Conservation (phyloP, 129 eudicot genomes). For the Lonicera japonica region DNA sequence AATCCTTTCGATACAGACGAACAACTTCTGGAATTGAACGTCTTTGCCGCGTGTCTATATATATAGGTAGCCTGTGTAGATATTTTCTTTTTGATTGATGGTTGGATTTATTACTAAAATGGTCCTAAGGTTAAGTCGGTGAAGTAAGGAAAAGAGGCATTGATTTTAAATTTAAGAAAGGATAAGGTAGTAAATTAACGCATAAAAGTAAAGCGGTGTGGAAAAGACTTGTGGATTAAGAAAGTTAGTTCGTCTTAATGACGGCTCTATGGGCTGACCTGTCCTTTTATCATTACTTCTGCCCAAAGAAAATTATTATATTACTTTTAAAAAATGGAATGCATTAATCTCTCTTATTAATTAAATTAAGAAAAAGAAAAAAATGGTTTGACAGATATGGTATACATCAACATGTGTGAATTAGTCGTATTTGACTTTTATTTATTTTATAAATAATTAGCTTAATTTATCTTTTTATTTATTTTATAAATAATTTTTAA, state of each 20-base stretch:
- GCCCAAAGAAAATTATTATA: constrained; percentile 20
- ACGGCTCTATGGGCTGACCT: constrained; percentile 3
- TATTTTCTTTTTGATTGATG: too few species aligned
- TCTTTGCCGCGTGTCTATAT: constrained; percentile 8
- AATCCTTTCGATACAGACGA: neutral
- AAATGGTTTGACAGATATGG: too few species aligned
- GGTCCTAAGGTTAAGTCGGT: too few species aligned
- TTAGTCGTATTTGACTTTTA: too few species aligned
- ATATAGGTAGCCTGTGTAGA: neutral
- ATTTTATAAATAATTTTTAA: too few species aligned
- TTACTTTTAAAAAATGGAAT: neutral
- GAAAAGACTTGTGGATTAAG: constrained; percentile 12
- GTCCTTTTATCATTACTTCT: constrained; percentile 1
- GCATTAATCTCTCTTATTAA: too few species aligned
- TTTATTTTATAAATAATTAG: too few species aligned
- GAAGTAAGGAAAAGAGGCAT: too few species aligned
- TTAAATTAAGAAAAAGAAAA: too few species aligned
- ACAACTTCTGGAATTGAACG: constrained; percentile 16
- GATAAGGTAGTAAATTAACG: neutral
- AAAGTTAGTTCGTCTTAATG: neutral
- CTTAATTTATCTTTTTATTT: too few species aligned
- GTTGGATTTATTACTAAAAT: too few species aligned
- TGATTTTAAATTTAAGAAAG: neutral
- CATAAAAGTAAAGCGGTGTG: neutral
- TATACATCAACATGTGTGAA: too few species aligned